Percentiles rank a stretch among this genome's conserved stretches.
phyloP scores from a whole-genome alignment of 2,329 filamentous ascomycete species.

The Ascochyta pisi region DNA sequence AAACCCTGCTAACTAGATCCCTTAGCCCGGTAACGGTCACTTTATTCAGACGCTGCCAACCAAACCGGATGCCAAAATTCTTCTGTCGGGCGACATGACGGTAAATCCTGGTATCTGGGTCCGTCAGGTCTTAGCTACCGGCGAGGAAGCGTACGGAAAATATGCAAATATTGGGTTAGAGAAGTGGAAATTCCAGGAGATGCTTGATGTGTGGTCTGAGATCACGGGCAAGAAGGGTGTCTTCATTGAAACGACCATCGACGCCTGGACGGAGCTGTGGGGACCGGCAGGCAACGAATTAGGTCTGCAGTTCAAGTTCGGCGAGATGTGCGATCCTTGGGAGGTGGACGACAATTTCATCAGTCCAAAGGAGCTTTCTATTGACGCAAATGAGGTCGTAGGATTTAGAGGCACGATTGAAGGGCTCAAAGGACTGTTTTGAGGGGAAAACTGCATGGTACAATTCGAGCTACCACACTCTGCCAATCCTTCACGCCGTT shows the following conservation, averaged over 20 bases:
- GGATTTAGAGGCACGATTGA: too few species aligned
- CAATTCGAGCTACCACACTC: too few species aligned
- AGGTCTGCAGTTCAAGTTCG: conserved; percentile 35
- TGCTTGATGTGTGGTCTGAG: conserved; percentile 35
- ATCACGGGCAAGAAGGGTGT: conserved; percentile 38
- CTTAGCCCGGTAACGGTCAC: too few species aligned
- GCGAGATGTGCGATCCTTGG: conserved; percentile 23
- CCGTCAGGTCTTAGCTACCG: conserved; percentile 31
- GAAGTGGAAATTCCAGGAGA: conserved; percentile 34
- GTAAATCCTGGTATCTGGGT: conserved; percentile 40
- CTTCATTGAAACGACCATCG: conserved; percentile 20
- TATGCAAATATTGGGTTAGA: conserved; percentile 38
- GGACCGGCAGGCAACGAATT: conserved; percentile 33
- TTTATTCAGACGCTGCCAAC: conserved; percentile 36
- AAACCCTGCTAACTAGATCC: too few species aligned
- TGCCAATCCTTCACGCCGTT: too few species aligned
- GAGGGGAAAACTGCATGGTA: too few species aligned
- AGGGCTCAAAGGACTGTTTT: too few species aligned
- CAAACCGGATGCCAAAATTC: conserved; percentile 30
- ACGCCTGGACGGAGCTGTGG: conserved; percentile 24
- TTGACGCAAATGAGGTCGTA: too few species aligned
- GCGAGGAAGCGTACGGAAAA: conserved; percentile 27
- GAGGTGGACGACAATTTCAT: too few species aligned
- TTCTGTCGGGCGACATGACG: conserved; percentile 38
- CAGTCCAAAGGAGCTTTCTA: too few species aligned